phyloP scores from a whole-genome alignment of 106 monocot genomes.

The Dendrobium chrysotoxum region DNA sequence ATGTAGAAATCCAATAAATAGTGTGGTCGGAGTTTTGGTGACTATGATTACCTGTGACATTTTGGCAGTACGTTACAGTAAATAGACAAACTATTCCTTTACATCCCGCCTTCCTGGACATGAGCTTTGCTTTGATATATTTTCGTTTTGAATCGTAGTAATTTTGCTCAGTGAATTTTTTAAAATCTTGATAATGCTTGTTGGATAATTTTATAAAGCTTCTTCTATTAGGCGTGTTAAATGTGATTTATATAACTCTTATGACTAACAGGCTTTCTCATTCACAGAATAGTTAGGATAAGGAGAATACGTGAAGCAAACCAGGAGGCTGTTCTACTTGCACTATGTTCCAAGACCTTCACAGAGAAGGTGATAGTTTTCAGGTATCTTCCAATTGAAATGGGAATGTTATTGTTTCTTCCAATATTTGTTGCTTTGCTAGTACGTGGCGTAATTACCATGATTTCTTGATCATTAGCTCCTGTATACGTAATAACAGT shows the following conservation, averaged over 20 bases:
- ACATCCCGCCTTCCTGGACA: background rate
- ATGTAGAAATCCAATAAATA: background rate
- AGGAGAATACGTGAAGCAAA: slow-evolving; percentile 77
- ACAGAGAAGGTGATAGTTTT: slow-evolving; percentile 86
- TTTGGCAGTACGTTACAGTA: background rate
- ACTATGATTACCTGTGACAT: background rate
- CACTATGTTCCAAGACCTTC: slow-evolving; percentile 86
- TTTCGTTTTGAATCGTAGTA: background rate
- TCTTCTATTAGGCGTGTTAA: background rate
- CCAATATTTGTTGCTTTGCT: background rate
- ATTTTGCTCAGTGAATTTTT: background rate
- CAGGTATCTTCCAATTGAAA: slow-evolving; percentile 46
- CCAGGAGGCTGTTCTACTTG: slow-evolving; percentile 96
- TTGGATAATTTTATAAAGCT: background rate
- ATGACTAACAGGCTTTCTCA: slow-evolving; percentile 5
- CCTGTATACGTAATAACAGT: background rate
- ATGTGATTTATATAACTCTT: background rate
- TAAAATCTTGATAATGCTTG: background rate
- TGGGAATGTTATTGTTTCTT: background rate
- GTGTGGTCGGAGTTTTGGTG: background rate
- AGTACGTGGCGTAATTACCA: background rate
- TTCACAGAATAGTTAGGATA: slow-evolving; percentile 77
- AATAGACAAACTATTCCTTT: background rate
- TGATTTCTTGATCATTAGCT: background rate
- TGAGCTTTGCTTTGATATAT: background rate